phyloP scores from a whole-genome alignment of 2,329 filamentous ascomycete genomes.

The Helminthosporium solani region DNA sequence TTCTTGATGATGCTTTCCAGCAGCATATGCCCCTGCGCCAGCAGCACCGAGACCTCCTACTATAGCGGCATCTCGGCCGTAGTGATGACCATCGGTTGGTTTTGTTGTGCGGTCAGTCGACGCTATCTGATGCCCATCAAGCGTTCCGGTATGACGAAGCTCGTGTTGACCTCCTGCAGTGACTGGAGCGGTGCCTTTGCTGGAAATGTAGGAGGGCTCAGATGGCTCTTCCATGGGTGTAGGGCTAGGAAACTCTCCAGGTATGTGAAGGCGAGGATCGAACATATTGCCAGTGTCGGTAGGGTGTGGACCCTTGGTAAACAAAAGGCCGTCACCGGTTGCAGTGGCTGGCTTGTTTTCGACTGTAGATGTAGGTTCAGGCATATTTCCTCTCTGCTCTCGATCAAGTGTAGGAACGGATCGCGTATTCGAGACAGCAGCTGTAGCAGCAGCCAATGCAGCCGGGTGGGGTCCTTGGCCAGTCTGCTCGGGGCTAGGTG shows the following conservation, averaged over 20 bases:
- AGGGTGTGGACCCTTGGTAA: constrained; percentile 28
- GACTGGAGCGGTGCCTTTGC: constrained; percentile 7
- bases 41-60: constrained; percentile 27
- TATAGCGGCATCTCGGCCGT: constrained; percentile 28
- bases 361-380: background rate
- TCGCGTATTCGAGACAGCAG: constrained; percentile 11
- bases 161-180: constrained; percentile 14
- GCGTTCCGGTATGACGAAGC: constrained; percentile 25
- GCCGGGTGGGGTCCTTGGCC: constrained; percentile 19
- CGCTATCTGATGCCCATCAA: constrained; percentile 19
- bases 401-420: constrained; percentile 1
- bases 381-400: constrained; percentile 12
- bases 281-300: constrained; percentile 30
- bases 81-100: constrained; percentile 20
- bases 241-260: constrained; percentile 35
- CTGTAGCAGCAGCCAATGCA: constrained; percentile 17
- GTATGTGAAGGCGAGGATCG: constrained; percentile 29
- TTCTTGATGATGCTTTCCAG: constrained; percentile 13
- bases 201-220: constrained; percentile 18
- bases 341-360: constrained; percentile 24
- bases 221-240: constrained; percentile 30
- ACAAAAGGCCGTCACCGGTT: constrained; percentile 9
- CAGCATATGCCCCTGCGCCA: constrained; percentile 25
- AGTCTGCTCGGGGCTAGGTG: background rate
- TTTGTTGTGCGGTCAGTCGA: constrained; percentile 8